A percentile compares a stretch with the other conserved stretches of the same genome.
phyloP scores from a whole-genome alignment of 2,329 filamentous ascomycete genomes.

The Aspergillus brunneoviolaceus region DNA sequence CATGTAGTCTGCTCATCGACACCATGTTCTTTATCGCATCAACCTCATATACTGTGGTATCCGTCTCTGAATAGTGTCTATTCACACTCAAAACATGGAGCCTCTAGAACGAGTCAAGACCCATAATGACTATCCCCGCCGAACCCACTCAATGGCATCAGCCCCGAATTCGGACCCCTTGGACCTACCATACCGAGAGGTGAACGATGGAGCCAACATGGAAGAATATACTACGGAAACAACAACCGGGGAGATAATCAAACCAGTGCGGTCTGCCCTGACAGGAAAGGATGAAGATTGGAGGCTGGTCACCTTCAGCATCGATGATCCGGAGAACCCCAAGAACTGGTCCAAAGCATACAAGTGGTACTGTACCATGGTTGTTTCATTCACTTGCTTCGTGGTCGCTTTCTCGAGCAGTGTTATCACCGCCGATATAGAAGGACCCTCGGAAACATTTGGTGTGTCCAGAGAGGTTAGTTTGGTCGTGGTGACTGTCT shows the following conservation, averaged over 20 bases:
- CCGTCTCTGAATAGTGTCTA: neutral
- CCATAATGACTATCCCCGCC: conserved; percentile 19
- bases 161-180: conserved; percentile 40
- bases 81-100: conserved; percentile 16
- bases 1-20: neutral
- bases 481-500: conserved; percentile 70
- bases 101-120: conserved; percentile 1
- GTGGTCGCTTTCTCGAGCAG: conserved; percentile 70
- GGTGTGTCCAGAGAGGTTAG: conserved; percentile 69
- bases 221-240: conserved; percentile 68
- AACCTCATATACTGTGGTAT: neutral
- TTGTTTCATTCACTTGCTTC: conserved; percentile 74
- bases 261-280: conserved; percentile 55
- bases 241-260: conserved; percentile 60
- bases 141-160: conserved; percentile 27
- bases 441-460: conserved; percentile 63
- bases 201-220: conserved; percentile 61
- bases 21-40: neutral
- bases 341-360: conserved; percentile 79
- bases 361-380: conserved; percentile 86
- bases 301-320: conserved; percentile 68
- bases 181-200: conserved; percentile 65
- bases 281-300: conserved; percentile 54
- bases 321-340: conserved; percentile 72
- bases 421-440: conserved; percentile 75